phyloP scores from a whole-genome alignment of 2,329 filamentous ascomycete genomes.

The Calonectria hongkongensis region DNA sequence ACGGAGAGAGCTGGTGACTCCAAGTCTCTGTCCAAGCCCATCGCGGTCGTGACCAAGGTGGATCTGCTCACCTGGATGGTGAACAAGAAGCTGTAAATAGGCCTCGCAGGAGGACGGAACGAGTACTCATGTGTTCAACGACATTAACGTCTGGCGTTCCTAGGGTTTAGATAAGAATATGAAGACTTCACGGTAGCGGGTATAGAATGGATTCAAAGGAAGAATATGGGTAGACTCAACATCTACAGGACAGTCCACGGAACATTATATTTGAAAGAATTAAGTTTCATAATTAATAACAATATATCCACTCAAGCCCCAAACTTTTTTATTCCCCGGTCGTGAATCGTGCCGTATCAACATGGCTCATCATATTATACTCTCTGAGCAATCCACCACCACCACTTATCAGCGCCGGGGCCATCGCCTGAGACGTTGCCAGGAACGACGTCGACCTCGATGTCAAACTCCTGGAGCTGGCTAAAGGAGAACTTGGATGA shows the following conservation, averaged over 20 bases:
- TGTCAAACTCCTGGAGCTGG: slow-evolving; percentile 88
- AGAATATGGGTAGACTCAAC: slow-evolving; percentile 63
- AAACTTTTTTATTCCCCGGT: slow-evolving; percentile 1
- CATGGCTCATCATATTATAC: slow-evolving; percentile 35
- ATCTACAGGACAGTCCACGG: slow-evolving; percentile 58
- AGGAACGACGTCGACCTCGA: slow-evolving; percentile 84
- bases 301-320: slow-evolving; percentile 40
- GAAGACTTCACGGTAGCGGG: slow-evolving; percentile 42
- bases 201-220: slow-evolving; percentile 47
- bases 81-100: slow-evolving; percentile 69
- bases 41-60: slow-evolving; percentile 96
- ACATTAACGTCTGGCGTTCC: slow-evolving; percentile 58
- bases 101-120: slow-evolving; percentile 53
- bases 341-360: slow-evolving; percentile 5
- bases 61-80: slow-evolving; percentile 96
- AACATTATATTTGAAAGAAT: slow-evolving; percentile 45
- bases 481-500: slow-evolving; percentile 86
- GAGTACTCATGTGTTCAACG: slow-evolving; percentile 59
- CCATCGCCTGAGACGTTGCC: slow-evolving; percentile 82
- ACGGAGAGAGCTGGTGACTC: slow-evolving; percentile 81
- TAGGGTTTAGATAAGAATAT: slow-evolving; percentile 48
- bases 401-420: slow-evolving; percentile 88
- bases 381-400: slow-evolving; percentile 89
- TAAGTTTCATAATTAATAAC: slow-evolving; percentile 54
- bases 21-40: slow-evolving; percentile 80